Percentiles rank a stretch among this genome's conserved stretches.
phyloP scores from a whole-genome alignment of 345 rosid genomes.

The Gossypium australe region DNA sequence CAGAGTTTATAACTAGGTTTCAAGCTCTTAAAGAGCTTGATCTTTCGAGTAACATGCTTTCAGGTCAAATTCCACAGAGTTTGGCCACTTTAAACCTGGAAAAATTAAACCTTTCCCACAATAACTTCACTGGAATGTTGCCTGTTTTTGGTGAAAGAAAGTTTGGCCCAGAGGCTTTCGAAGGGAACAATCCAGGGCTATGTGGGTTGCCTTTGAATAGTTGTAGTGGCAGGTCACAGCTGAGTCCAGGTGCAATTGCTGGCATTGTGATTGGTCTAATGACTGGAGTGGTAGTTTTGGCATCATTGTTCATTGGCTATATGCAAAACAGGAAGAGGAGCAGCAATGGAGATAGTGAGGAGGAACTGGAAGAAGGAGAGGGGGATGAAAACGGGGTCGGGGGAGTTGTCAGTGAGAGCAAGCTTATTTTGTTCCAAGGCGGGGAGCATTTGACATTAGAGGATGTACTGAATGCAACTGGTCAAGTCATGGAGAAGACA shows the following conservation, averaged over 20 bases:
- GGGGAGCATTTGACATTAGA: slow-evolving; percentile 91
- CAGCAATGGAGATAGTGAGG: slow-evolving; percentile 54
- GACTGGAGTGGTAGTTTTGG: slow-evolving; percentile 81
- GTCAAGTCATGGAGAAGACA: slow-evolving; percentile 94
- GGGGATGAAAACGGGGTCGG: slow-evolving; percentile 44
- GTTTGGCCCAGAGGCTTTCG: slow-evolving; percentile 59
- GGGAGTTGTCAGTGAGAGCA: slow-evolving; percentile 57
- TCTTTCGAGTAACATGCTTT: slow-evolving; percentile 64
- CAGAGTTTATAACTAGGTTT: slow-evolving; percentile 62
- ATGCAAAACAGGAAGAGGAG: slow-evolving; percentile 80
- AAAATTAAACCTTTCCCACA: slow-evolving; percentile 78
- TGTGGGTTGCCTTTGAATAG: slow-evolving; percentile 78
- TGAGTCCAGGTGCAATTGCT: slow-evolving; percentile 87
- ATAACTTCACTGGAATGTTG: slow-evolving; percentile 75
- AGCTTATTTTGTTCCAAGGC: slow-evolving; percentile 85
- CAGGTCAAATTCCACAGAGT: slow-evolving; percentile 66
- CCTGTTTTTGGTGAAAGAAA: slow-evolving; percentile 62
- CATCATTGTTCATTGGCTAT: slow-evolving; percentile 82
- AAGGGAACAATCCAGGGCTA: slow-evolving; percentile 76
- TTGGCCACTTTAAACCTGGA: slow-evolving; percentile 49
- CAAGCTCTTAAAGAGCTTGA: slow-evolving; percentile 67
- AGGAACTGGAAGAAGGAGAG: slow-evolving; percentile 67
- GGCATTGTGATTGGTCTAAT: slow-evolving; percentile 91
- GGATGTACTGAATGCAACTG: slow-evolving; percentile 95
- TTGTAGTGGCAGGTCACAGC: slow-evolving; percentile 54